phyloP scores from a whole-genome alignment of 2,329 filamentous ascomycete genomes.

The Diaporthe sp. region DNA sequence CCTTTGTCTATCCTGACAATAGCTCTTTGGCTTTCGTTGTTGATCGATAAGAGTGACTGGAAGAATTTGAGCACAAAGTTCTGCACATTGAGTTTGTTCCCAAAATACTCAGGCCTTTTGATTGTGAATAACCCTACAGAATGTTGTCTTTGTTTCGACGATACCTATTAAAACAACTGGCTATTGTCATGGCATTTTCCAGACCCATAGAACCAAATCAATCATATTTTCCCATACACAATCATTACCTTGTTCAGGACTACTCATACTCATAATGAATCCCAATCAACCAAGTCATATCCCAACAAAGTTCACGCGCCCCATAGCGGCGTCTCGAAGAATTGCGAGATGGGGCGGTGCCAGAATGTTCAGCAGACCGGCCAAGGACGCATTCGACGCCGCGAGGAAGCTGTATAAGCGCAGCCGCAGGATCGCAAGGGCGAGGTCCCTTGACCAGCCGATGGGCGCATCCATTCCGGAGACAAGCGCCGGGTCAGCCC shows the following conservation, averaged over 20 bases:
- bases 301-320: not conserved
- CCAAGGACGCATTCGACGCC: not conserved
- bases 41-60: fast-evolving
- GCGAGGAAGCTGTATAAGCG: not conserved
- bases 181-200: not conserved
- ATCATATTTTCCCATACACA: not conserved
- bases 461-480: not conserved
- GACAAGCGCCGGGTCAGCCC: not conserved
- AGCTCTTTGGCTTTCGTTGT: not conserved
- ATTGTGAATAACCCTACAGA: not conserved
- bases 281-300: not conserved
- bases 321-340: not conserved
- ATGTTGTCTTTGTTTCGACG: not conserved
- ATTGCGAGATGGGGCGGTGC: not conserved
- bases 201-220: not conserved
- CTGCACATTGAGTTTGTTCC: not conserved
- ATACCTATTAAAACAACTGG: not conserved
- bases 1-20: no score
- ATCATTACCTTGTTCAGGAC: not conserved
- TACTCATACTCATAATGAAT: not conserved
- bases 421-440: not conserved
- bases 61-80: not conserved
- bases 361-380: not conserved
- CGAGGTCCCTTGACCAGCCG: not conserved
- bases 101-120: not conserved